A percentile compares a stretch with the other conserved stretches of the same genome.
These are phyloP conservation scores for Kodamaea derodonti DNA, from an alignment of 1,139 yeast genomes.

Conservation along the genomic window DNA sequence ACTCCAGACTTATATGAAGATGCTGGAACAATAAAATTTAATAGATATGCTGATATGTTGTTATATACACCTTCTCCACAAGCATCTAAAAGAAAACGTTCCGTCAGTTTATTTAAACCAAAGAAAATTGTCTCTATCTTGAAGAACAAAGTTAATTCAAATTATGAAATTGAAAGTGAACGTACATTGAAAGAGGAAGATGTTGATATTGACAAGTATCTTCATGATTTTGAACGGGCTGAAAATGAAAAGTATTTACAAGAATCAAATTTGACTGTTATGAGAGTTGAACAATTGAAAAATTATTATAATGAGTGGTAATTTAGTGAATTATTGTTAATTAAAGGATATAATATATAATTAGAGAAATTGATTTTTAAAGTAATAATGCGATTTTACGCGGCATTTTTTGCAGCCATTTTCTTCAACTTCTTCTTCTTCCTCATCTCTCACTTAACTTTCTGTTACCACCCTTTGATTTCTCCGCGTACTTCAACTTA, in stretches of 20 bases:
- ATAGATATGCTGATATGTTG: constrained; percentile 14
- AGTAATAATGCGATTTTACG: too few species aligned
- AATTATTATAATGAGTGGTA: constrained; percentile 15
- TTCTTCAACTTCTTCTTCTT: neutral
- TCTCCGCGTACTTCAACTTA: constrained; percentile 1
- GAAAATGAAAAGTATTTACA: constrained; percentile 17
- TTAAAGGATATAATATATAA: neutral
- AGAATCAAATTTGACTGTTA: constrained; percentile 13
- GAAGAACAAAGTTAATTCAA: constrained; percentile 19
- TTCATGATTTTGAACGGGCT: constrained; percentile 17
- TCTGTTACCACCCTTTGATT: neutral
- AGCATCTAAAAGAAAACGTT: neutral
- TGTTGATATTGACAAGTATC: constrained; percentile 16
- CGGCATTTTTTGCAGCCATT: too few species aligned
- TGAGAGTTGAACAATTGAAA: constrained; percentile 17
- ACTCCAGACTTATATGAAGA: neutral
- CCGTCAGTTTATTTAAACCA: neutral
- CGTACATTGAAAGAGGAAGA: constrained; percentile 15
- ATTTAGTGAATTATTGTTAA: too few species aligned
- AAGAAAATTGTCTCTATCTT: constrained; percentile 14
- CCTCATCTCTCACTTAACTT: too few species aligned
- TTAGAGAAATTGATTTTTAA: too few species aligned
- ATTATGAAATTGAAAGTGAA: constrained; percentile 18
- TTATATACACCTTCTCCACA: constrained; percentile 7
- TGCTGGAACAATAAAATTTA: constrained; percentile 12